phyloP scores from a whole-genome alignment of 2,329 filamentous ascomycete genomes.

The Fonsecaea monophora region DNA sequence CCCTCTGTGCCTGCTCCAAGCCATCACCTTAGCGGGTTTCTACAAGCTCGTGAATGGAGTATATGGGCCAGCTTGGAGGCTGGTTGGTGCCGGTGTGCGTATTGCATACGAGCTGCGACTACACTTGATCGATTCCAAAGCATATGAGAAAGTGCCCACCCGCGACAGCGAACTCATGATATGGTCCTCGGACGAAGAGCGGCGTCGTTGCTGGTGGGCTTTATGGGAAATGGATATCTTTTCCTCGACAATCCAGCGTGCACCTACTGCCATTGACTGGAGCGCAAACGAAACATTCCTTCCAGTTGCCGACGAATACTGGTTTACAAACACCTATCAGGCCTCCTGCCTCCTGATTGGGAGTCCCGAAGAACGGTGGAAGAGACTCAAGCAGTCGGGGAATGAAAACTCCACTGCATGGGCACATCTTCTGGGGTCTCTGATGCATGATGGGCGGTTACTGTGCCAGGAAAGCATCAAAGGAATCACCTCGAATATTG shows the following conservation, averaged over 20 bases:
- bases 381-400: conserved; percentile 42
- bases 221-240: conserved; percentile 54
- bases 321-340: conserved; percentile 42
- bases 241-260: conserved; percentile 47
- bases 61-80: conserved; percentile 47
- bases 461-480: conserved; percentile 13
- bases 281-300: conserved; percentile 46
- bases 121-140: conserved; percentile 38
- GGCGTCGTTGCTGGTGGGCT: conserved; percentile 44
- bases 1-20: conserved; percentile 48
- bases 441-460: conserved; percentile 47
- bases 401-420: conserved; percentile 47
- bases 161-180: conserved; percentile 18
- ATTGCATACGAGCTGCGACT: conserved; percentile 46
- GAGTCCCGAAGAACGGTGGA: conserved; percentile 45
- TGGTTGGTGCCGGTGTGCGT: conserved; percentile 40
- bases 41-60: conserved; percentile 48
- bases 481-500: conserved; percentile 2
- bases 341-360: conserved; percentile 42
- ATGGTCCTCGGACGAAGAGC: conserved; percentile 42
- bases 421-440: conserved; percentile 48
- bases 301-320: conserved; percentile 46
- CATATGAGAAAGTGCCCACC: conserved; percentile 9
- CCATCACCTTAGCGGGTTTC: conserved; percentile 45
- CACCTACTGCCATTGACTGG: conserved; percentile 47